These are phyloP conservation scores for Kwoniella dendrophila DNA, from an alignment of 768 basidiomycete genomes.

Conservation along the genomic window DNA sequence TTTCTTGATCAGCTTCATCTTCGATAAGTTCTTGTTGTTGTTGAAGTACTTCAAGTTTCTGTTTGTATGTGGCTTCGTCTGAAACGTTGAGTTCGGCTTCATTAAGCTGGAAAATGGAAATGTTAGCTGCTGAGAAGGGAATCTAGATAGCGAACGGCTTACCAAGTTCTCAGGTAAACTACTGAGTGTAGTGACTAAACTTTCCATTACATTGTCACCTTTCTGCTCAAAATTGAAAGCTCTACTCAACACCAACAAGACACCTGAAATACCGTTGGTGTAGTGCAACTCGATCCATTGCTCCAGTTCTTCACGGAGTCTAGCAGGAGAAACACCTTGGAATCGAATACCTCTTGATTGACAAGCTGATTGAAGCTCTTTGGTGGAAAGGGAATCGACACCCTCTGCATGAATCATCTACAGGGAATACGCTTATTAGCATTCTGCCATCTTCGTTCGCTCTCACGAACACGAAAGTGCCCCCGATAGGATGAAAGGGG, in stretches of 20 bases:
- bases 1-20: slow-evolving; percentile 97
- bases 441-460: background rate
- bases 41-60: slow-evolving; percentile 95
- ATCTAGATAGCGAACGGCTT: slow-evolving; percentile 45
- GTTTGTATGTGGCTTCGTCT: slow-evolving; percentile 87
- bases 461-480: too few relatives aligned
- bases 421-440: slow-evolving; percentile 7
- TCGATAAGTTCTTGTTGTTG: slow-evolving; percentile 99
- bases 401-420: slow-evolving; percentile 86
- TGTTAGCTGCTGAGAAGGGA: background rate
- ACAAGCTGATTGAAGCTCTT: slow-evolving; percentile 89
- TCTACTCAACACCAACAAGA: slow-evolving; percentile 86
- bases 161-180: slow-evolving; percentile 93
- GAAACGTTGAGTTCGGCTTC: slow-evolving; percentile 97
- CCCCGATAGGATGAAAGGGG: too few relatives aligned
- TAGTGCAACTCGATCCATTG: slow-evolving; percentile 93
- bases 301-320: slow-evolving; percentile 81
- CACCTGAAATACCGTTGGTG: slow-evolving; percentile 87
- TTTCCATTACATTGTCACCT: slow-evolving; percentile 78
- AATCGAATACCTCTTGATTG: slow-evolving; percentile 93
- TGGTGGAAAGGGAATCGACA: slow-evolving; percentile 82
- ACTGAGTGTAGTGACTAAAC: slow-evolving; percentile 85
- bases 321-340: slow-evolving; percentile 78
- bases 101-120: slow-evolving; percentile 67
- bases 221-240: slow-evolving; percentile 91